These are phyloP conservation scores for Adansonia madagascariensis DNA, from an alignment of 441 rosid species.

Conservation along the genomic window DNA sequence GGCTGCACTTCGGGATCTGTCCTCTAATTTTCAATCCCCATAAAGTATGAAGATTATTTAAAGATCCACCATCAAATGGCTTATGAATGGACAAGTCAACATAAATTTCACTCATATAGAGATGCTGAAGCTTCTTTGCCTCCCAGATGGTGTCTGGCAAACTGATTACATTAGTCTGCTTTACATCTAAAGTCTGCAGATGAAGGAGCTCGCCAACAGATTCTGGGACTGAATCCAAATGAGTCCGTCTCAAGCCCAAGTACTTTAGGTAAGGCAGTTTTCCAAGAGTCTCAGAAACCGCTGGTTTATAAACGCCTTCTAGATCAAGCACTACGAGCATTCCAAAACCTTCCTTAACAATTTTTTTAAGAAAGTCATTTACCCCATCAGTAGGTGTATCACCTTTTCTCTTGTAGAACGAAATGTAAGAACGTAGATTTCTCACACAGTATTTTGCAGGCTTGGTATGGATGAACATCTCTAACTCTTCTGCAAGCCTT, in stretches of 20 bases:
- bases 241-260: conserved; percentile 44
- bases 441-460: neutral
- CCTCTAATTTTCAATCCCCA: conserved; percentile 35
- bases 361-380: neutral
- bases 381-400: conserved; percentile 14
- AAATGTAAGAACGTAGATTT: conserved; percentile 23
- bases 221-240: conserved; percentile 40
- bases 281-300: conserved; percentile 29
- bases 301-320: conserved; percentile 42
- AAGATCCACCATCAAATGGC: neutral
- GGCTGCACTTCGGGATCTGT: neutral
- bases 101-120: conserved; percentile 32
- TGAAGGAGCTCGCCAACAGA: conserved; percentile 34
- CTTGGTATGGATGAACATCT: neutral
- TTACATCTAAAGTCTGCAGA: conserved; percentile 46
- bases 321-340: conserved; percentile 42
- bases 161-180: conserved; percentile 38
- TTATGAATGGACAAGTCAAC: conserved; percentile 16
- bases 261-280: conserved; percentile 32
- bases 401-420: conserved; percentile 4
- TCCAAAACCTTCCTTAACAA: neutral
- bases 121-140: conserved; percentile 37
- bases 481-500: neutral
- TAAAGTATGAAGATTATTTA: conserved; percentile 29
- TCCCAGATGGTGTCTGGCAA: conserved; percentile 43